These are phyloP conservation scores for Citrus sp. DNA, from an alignment of 345 rosid genomes.

Conservation along the genomic window DNA sequence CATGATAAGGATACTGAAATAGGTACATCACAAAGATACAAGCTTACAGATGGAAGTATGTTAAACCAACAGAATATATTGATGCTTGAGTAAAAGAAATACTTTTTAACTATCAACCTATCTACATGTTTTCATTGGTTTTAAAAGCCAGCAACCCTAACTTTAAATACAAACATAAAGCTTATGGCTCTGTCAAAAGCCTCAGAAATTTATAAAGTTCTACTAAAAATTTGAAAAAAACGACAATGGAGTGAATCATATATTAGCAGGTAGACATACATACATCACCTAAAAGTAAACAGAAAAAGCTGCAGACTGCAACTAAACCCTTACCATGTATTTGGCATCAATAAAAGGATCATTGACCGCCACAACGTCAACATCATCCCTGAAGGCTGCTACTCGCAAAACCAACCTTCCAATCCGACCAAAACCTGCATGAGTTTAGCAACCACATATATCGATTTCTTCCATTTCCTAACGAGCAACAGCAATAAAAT, in stretches of 20 bases:
- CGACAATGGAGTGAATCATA: neutral
- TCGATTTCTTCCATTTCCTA: neutral
- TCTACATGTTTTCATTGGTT: neutral
- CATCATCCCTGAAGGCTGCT: conserved; percentile 85
- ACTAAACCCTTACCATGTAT: conserved; percentile 68
- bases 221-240: neutral
- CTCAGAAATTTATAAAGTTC: neutral
- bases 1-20: neutral
- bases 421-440: conserved; percentile 94
- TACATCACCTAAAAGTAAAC: neutral
- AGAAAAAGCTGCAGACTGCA: neutral
- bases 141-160: neutral
- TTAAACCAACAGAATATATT: neutral
- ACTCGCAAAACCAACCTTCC: conserved; percentile 93
- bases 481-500: neutral
- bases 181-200: neutral
- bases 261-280: neutral
- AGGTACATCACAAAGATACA: neutral
- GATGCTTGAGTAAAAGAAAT: neutral
- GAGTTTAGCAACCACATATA: neutral
- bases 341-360: conserved; percentile 94
- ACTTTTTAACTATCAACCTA: neutral
- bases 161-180: neutral
- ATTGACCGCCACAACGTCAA: conserved; percentile 88
- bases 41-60: neutral